Conservation (phyloP, 352 stramenopile genomes). For the Phytophthora chlamydospora region DNA sequence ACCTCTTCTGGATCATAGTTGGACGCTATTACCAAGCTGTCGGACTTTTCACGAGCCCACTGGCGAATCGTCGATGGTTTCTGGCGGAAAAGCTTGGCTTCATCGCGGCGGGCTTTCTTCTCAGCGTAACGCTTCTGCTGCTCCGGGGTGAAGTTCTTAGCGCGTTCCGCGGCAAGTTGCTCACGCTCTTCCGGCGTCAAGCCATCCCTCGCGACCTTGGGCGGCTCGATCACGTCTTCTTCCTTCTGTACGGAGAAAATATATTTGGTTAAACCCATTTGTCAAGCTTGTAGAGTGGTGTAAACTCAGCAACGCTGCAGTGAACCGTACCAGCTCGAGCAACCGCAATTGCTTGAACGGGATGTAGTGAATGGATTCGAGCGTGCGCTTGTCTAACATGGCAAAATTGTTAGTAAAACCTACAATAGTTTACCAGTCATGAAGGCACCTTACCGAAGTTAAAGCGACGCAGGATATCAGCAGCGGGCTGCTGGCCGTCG, state of each 20-base stretch:
- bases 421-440: background rate
- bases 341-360: slow-evolving; percentile 66
- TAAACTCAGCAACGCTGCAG: no score
- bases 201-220: slow-evolving; percentile 55
- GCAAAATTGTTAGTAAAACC: slow-evolving; percentile 5
- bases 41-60: slow-evolving; percentile 73
- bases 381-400: slow-evolving; percentile 62
- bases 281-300: background rate
- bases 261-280: background rate
- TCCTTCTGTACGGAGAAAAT: slow-evolving; percentile 41
- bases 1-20: slow-evolving; percentile 91
- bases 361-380: slow-evolving; percentile 83
- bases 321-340: slow-evolving; percentile 41
- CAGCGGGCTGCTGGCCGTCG: slow-evolving; percentile 74
- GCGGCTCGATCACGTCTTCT: slow-evolving; percentile 52
- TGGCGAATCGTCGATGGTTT: slow-evolving; percentile 69
- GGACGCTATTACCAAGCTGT: slow-evolving; percentile 90
- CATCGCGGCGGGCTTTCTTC: slow-evolving; percentile 71
- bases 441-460: slow-evolving; percentile 68
- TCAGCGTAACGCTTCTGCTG: slow-evolving; percentile 82
- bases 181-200: slow-evolving; percentile 67
- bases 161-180: slow-evolving; percentile 71
- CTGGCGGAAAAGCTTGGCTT: slow-evolving; percentile 83
- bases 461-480: slow-evolving; percentile 84
- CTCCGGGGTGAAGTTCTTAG: slow-evolving; percentile 82